Evolutionary conservation across 148 eudicot species (phyloP), one percentile per base, ranked within the genome.

Genomic region (Beta vulgaris): DNA sequence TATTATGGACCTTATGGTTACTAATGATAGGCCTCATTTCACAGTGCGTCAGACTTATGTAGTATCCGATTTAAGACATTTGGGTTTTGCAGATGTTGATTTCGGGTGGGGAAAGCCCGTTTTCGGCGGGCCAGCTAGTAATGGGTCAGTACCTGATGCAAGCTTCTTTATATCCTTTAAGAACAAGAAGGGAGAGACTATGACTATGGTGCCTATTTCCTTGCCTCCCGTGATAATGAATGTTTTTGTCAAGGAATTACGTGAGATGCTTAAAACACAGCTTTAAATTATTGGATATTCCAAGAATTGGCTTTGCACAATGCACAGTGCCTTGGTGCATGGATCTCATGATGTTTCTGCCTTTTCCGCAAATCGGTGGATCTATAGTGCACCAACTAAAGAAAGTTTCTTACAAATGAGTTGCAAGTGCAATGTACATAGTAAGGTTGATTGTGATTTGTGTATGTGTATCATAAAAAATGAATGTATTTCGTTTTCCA

Each of bases 101-200:
- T 82, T 82, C 6, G 85, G 85, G 31, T 82, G 85, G 85, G 85
- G 82, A 0, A 82, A 79, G 31, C 80, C 82, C 31, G 32, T 71
- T 16, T 82, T 64, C 2, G 82, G 77, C 0, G 85, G 85, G 7
- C 82, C 82, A 15, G 78, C 85, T 2, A 72, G 77, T 72, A 75
- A 79, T 23, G 82, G 80, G 29, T 75, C 76, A 0, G 21, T 82
- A 2, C 80, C 85, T 0, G 69, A 79, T 76, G 77, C 77, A 11
- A 79, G 81, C 53, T 81, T 66, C 75, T 77, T 77, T 16, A 77
- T 81, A 9, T 46, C 78, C 2, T 77, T 73, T 39, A 73, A 63
- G 72, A 77, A 81, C 37, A 70, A 25, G 26, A 59, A 72, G 12
- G 84, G 84, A 6, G 80, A 72, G 57, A 73, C 34, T 43, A 72